Conservation (phyloP, 306 rosid genomes). For the Corylus avellana region DNA sequence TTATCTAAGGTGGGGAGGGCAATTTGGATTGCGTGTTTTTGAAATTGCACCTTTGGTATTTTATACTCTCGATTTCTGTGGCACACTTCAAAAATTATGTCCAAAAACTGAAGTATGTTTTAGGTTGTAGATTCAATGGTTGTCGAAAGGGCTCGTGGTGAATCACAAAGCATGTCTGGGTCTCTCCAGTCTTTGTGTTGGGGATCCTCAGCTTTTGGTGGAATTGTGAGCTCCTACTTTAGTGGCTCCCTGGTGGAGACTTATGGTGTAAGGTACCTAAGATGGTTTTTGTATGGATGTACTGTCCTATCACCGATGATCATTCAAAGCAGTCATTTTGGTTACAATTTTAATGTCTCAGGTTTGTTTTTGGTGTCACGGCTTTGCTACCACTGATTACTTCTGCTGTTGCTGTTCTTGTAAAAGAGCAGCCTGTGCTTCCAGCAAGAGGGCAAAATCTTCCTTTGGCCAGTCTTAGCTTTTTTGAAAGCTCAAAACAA, state of each 20-base stretch:
- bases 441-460: slow-evolving; percentile 46
- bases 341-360: slow-evolving; percentile 41
- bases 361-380: slow-evolving; percentile 96
- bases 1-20: not conserved
- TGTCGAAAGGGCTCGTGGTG: slow-evolving; percentile 99
- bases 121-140: slow-evolving; percentile 99
- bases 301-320: slow-evolving; percentile 8
- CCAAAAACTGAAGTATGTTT: slow-evolving; percentile 42
- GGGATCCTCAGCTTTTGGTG: slow-evolving; percentile 99
- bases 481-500: slow-evolving; percentile 71
- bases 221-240: slow-evolving; percentile 93
- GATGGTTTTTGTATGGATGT: slow-evolving; percentile 19
- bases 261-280: slow-evolving; percentile 83
- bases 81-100: slow-evolving; percentile 26
- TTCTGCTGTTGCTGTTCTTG: slow-evolving; percentile 94
- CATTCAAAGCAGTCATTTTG: slow-evolving; percentile 9
- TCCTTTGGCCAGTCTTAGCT: slow-evolving; percentile 41
- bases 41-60: slow-evolving; percentile 22
- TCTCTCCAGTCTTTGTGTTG: slow-evolving; percentile 98
- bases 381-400: slow-evolving; percentile 88
- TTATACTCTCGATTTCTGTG: slow-evolving; percentile 20
- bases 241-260: slow-evolving; percentile 86
- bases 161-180: slow-evolving; percentile 95
- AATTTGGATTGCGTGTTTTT: not conserved
- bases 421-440: slow-evolving; percentile 66